Evolutionary conservation across 768 basidiomycete genomes (phyloP), one percentile per base, ranked within the genome.

Genomic region (Gautieria morchelliformis): DNA sequence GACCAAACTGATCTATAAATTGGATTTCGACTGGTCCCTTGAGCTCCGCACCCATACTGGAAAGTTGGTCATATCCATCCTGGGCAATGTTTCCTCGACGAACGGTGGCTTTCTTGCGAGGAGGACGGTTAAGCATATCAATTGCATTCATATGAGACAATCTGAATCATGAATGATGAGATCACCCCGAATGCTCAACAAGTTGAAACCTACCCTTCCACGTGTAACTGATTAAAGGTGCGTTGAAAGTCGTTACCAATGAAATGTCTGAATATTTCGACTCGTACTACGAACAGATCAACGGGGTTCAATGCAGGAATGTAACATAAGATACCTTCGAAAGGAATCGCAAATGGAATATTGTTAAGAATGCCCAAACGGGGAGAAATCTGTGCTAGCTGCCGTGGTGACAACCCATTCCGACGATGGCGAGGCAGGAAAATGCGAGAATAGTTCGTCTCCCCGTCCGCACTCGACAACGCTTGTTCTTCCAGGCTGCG

Each of bases 321-420:
- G 19, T 27, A 24, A 46, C 5, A 17, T 15, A n/a, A 48, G 11
- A 42, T n/a, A 57, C 56, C 81, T 52, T 87, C 84, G 71, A 98
- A 98, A 0, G 95, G 94, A 56, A 98, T 87, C 5, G 92, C 83
- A 71, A 96, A 96, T 0, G 94, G 95, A 57, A 98, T 89, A 70
- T 97, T 94, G 73, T 97, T 90, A 53, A 98, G 80, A 27, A 97
- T 78, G 2, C 90, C 91, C 3, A 98, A 77, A 7, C 93, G 83
- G 0, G 94, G 95, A 3, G 87, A 86, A 52, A 97, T 72, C 58
- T 81, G 76, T 0, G 87, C 81, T 44, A 87, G 70, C 61, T 89
- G 84, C 5, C 89, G 85, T 63, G 85, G 87, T 14, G 81, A 77
- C 71, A 37, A 64, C 59, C 45, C 71, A 71, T 22, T 47, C 22